Evolutionary conservation across 345 rosid species (phyloP).

Genomic region (Dipteronia dyeriana): DNA sequence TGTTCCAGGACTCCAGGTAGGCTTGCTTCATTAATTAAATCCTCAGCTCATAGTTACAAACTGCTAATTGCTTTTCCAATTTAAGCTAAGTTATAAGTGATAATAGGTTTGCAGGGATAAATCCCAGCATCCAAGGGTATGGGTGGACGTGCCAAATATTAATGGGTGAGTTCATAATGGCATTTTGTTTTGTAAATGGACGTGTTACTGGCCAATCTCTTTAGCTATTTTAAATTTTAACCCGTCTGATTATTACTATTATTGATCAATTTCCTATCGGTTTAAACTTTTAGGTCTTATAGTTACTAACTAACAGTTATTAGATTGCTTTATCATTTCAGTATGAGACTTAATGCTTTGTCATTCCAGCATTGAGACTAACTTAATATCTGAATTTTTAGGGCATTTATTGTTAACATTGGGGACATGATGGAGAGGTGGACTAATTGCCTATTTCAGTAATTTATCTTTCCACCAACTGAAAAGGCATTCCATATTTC

Average conservation of each 20-base stretch:
- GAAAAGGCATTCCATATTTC: background rate
- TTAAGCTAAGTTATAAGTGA: conserved; percentile 2
- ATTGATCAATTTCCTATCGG: no score
- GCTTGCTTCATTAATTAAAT: conserved; percentile 4
- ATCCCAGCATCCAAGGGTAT: conserved; percentile 46
- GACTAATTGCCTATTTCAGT: conserved; percentile 82
- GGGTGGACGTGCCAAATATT: conserved; percentile 70
- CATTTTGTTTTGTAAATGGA: conserved; percentile 7
- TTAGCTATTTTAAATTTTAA: background rate
- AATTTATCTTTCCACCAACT: conserved; percentile 13
- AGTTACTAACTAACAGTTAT: no score
- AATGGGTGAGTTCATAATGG: conserved; percentile 53
- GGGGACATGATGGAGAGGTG: conserved; percentile 92
- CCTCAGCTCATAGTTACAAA: background rate
- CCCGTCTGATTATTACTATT: background rate
- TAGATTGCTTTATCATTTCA: no score
- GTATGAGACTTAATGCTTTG: background rate
- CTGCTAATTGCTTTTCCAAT: background rate
- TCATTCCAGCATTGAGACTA: background rate
- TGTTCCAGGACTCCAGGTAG: conserved; percentile 85
- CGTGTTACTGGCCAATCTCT: background rate
- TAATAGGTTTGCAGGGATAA: conserved; percentile 77
- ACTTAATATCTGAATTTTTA: conserved; percentile 30
- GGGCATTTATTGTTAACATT: conserved; percentile 74
- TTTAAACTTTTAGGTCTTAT: no score